These are phyloP conservation scores for Globisporangium camurandrum DNA, from an alignment of 352 stramenopile genomes.

Conservation along the genomic window DNA sequence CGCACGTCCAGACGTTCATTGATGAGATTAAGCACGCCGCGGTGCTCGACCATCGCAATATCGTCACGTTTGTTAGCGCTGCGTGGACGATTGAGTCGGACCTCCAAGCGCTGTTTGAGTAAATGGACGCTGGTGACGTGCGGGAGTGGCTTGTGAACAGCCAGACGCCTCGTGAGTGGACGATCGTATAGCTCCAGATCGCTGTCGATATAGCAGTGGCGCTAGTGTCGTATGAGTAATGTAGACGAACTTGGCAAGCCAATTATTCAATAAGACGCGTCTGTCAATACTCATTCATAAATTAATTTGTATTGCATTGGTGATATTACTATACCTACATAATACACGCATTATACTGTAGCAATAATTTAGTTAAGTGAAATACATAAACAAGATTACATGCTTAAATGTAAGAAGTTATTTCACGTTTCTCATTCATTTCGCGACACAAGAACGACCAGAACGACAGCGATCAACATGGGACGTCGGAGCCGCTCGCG, in stretches of 20 bases:
- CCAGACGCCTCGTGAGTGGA: not conserved
- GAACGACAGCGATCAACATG: not conserved
- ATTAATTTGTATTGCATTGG: not conserved
- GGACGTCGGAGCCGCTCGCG: not conserved
- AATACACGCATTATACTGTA: not conserved
- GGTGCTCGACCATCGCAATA: conserved; percentile 30
- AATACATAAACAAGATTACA: no score
- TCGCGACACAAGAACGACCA: not conserved
- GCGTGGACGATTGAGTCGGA: conserved; percentile 11
- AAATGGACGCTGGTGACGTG: conserved; percentile 29
- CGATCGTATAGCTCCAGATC: conserved; percentile 4
- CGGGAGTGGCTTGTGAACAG: conserved; percentile 20
- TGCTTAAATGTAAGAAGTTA: not conserved
- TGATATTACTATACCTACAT: not conserved
- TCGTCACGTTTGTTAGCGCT: conserved; percentile 31
- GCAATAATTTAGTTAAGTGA: no score
- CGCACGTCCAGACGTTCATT: conserved; percentile 34
- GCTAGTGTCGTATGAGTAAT: no score
- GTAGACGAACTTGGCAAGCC: no score
- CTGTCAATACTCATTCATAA: no score
- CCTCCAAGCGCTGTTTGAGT: conserved; percentile 13
- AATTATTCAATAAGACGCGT: no score
- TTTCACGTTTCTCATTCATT: not conserved
- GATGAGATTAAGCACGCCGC: conserved; percentile 42
- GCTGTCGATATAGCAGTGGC: conserved; percentile 16